Base-by-base conservation (phyloP, 2,329 filamentous ascomycete genomes). In the Verticillium albo-atrum region DNA sequence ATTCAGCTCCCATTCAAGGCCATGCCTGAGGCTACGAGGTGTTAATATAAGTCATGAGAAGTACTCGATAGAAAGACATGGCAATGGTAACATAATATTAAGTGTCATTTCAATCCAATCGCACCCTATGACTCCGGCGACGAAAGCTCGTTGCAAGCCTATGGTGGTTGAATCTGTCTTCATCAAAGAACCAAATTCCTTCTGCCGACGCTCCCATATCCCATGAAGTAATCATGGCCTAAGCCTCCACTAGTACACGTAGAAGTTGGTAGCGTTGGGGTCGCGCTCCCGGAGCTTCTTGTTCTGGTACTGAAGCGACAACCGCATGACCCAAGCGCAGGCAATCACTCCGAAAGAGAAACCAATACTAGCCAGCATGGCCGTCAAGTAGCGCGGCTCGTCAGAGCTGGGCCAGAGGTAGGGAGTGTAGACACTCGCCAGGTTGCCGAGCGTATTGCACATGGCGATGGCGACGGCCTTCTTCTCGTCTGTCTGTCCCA, bases 401-500 rank as follows among this genome's bases (percentile, higher is more conserved):
- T 62, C 63, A 4, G 47, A 27, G 20, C 57, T 54, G 2, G 63
- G 63, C 61, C 63, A 66, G 4, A 66, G 58, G 59, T 66, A 66
- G 1, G 63, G 63, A 2, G 64, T 66, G 54, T 65, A 66, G 10
- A 66, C 61, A 32, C 56, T 62, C 9, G 59, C 51, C 5, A 60
- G 34, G 53, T 65, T 65, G 17, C 58, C 63, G 17, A 63, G 37
- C 2, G 61, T 62, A 37, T 63, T 67, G 32, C 51, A 54, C 60
- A 63, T 67, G 15, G 75, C 76, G 9, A 81, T 69, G 1, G 75
- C 70, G 1, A 74, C 73, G 0, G 78, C 77, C 61, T 77, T 80
- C 67, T 80, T 80, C 65, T 80, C 78, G 4, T 77, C 72, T 0
- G 76, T 78, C 62, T 80, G 78, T 0, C 75, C 77, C 20, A 77